Conservation (phyloP, 371 early-diverging fungal species). For the Choanephora cucurbitarum region DNA sequence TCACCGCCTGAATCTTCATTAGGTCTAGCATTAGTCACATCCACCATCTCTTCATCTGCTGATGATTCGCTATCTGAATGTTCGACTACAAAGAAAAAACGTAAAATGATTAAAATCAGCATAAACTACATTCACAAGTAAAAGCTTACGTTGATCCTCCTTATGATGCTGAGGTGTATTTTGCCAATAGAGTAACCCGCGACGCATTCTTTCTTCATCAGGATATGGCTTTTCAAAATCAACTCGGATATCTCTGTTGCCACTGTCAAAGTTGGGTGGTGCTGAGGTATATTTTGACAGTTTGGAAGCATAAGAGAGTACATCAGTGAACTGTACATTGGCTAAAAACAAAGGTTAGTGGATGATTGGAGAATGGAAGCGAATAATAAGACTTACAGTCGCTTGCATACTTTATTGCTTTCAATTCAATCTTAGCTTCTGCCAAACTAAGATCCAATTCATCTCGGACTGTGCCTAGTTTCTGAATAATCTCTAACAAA, state of each 20-base stretch:
- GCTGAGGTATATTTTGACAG: slow-evolving; percentile 53
- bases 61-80: slow-evolving; percentile 42
- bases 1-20: slow-evolving; percentile 39
- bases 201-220: slow-evolving; percentile 54
- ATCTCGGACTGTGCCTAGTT: slow-evolving; percentile 30
- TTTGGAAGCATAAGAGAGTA: slow-evolving; percentile 53
- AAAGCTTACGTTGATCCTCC: slow-evolving; percentile 39
- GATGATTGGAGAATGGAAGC: too few species aligned
- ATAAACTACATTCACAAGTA: background rate
- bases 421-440: slow-evolving; percentile 37
- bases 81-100: slow-evolving; percentile 36
- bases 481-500: slow-evolving; percentile 35
- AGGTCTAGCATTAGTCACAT: slow-evolving; percentile 14
- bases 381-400: slow-evolving; percentile 46
- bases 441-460: slow-evolving; percentile 35
- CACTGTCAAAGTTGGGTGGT: slow-evolving; percentile 48
- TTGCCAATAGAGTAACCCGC: slow-evolving; percentile 50
- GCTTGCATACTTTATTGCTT: slow-evolving; percentile 36
- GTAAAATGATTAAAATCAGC: too few species aligned
- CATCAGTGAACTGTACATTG: slow-evolving; percentile 49
- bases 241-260: slow-evolving; percentile 39
- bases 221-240: slow-evolving; percentile 58
- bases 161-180: slow-evolving; percentile 28
- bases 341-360: slow-evolving; percentile 25
- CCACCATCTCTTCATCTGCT: slow-evolving; percentile 30